Evolutionary conservation across 495 filamentous ascomycete species (phyloP), one percentile per base, ranked within the genome.

Genomic region (Xylaria acuta): DNA sequence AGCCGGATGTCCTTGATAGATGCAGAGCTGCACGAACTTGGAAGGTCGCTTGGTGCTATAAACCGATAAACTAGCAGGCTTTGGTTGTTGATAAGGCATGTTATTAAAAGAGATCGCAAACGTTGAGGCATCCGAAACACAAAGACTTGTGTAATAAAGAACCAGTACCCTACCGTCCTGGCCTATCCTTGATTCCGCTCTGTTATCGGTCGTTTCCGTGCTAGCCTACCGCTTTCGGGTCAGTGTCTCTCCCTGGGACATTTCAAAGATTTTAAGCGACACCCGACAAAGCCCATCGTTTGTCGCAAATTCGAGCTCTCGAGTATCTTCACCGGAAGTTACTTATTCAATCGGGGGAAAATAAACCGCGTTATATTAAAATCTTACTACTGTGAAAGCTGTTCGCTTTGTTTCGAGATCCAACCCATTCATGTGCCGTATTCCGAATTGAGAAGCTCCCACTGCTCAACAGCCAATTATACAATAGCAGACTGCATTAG

Each of bases 171-270:
- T 64, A 67, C 27, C n/a, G 3, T 41, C 38, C 65, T 30, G 70
- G 54, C 71, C 68, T 68, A 75, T 73, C 62, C 62, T 53, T n/a
- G 30, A 47, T 67, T 43, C 65, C 58, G n/a, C 27, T 66, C 53
- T 30, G 68, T 58, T 73, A 7, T 73, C 69, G 69, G 74, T 74
- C 74, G 77, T 53, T 79, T 79, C 71, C 77, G 77, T 76, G 49
- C 67, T 38, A n/a, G 34, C 36, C 40, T 72, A 67, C 77, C 71
- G 75, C 40, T 74, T 76, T 76, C 77, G 41, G 75, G 74, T 54
- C 51, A 20, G 41, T 71, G 62, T 71, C 51, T 71, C 69, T 56
- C 45, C 25, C 8, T 16, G 2, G 38, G 4, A 36, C 41, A 34
- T 22, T 38, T 43, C 11, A 70, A 63, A 66, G 47, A 36, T 43